Base-by-base conservation (phyloP, 345 rosid species). In the Syzygium oleosum region DNA sequence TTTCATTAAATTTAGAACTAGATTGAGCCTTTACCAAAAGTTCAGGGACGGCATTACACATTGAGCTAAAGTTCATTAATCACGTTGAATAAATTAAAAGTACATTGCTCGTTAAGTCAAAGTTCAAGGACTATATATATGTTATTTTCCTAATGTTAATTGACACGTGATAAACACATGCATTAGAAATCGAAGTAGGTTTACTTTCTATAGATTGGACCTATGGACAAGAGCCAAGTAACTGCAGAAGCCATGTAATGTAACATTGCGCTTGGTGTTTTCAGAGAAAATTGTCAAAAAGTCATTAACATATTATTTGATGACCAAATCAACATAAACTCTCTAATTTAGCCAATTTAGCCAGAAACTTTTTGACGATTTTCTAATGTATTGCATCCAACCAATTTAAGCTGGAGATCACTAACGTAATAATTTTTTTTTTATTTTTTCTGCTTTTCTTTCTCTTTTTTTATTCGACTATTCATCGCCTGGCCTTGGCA, bases 61-160 rank as follows among this genome's bases (percentile, higher is more conserved):
- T 63, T 7, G 1, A 8, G 43, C 29, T 31, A 63, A 63, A 63
- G 5, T 63, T 63, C 0, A 63, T 4, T 0, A 12, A 6, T 7
- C 0, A 7, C 4, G 7, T 63, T 29, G 0, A 29, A 65, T 4
- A 7, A 31, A 34, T 34, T 17, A 68, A 34, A 68, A 68, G 0
- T 17, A 68, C 1, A 9, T 34, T 0, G 0, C 6, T 8, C 0
- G 0, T 2, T 34, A 2, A 68, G 2, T 0, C 0, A 4, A 1
- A 68, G 4, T 68, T 68, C 0, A 21, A 1, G 5, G 8, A 31
- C 1, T 1, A 34, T 4, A 31, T 4, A 31, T 31, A 13, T 65
- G 0, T 34, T 23, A 17, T 34, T 25, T 65, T 68, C 0, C 4
- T 3, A 4, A 29, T 0, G 34, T 31, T 31, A 29, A 31, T 65